A percentile compares a stretch with the other conserved stretches of the same genome.
Evolutionary conservation across 108 stramenopile species (phyloP).

Genomic region (Skeletonema costatum): DNA sequence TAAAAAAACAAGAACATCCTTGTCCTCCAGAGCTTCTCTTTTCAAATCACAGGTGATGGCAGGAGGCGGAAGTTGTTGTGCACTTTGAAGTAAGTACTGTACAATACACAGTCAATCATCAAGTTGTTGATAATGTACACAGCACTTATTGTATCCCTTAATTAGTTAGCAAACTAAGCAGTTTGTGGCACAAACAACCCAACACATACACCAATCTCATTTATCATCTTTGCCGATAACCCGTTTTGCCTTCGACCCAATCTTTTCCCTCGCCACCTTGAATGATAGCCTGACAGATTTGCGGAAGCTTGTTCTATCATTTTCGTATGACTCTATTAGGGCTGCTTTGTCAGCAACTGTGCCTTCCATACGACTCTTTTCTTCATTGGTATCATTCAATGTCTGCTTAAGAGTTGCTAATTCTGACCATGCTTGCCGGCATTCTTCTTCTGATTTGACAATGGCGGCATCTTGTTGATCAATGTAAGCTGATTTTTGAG

Average conservation of each 20-base stretch:
- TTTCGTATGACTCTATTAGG: constrained; percentile 30
- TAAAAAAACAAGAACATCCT: no score
- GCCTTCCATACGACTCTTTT: constrained; percentile 9
- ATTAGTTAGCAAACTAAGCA: no score
- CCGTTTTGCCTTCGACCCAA: constrained; percentile 28
- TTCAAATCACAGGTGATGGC: no score
- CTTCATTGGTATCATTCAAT: constrained; percentile 8
- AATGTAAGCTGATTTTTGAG: constrained; percentile 10
- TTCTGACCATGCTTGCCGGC: constrained; percentile 39
- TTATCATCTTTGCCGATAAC: constrained; percentile 12
- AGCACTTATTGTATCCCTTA: no score
- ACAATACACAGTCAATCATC: no score
- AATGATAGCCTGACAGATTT: constrained; percentile 26
- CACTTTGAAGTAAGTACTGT: no score
- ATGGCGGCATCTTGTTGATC: constrained; percentile 22
- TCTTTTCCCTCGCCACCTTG: constrained; percentile 37
- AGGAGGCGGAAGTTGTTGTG: no score
- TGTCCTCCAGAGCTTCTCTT: no score
- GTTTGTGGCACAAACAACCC: not conserved
- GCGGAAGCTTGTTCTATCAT: constrained; percentile 28
- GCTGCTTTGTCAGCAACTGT: constrained; percentile 16
- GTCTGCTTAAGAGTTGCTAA: constrained; percentile 22
- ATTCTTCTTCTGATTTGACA: constrained; percentile 29
- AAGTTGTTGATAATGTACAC: no score
- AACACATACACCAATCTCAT: not conserved